Evolutionary conservation across 2,329 filamentous ascomycete genomes (phyloP), one percentile per base, ranked within the genome.

Genomic region (Colletotrichum sp.): DNA sequence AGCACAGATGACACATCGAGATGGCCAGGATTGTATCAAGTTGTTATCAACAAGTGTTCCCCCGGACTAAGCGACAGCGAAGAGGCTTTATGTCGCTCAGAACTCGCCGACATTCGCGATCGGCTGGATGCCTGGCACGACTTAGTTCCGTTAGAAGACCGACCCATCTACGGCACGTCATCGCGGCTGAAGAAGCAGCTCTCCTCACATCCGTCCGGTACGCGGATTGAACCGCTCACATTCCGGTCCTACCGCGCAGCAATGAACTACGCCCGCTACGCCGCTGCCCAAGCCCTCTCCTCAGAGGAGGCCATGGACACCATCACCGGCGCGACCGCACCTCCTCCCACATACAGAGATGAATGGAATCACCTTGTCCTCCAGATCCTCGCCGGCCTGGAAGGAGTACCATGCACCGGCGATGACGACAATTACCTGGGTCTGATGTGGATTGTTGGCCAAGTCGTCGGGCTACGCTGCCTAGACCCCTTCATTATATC

Each of bases 121-220:
- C 7, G 11, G n/a, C 43, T 51, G 6, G 43, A 51, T 51, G n/a
- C 43, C n/a, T 51, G 43, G 43, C 43, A 21, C n/a, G 43, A 51
- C 11, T 51, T 6, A 2, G 21, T 51, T 13, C n/a, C 43, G 4
- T 3, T 21, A 21, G 43, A 51, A 24, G 43, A 51, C n/a, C 43
- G 43, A 13, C 43, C 43, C n/a, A 24, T 51, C n/a, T 51, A 51
- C n/a, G 43, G 43, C 43, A 3, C 43, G n/a, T 21, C 43, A 13
- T 51, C n/a, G 8, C n/a, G 43, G n/a, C 0, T 51, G 0, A 51
- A 51, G 11, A 51, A 24, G 43, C 1, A 51, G 6, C 43, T 51
- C 43, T 0, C 1, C 2, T 51, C 43, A 21, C n/a, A 51, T 0
- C n/a, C 43, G 0, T 6, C 12, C 12, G n/a, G 43, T 13, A 0